phyloP scores from a whole-genome alignment of 805 yeast genomes.

The Starmerella sp. region DNA sequence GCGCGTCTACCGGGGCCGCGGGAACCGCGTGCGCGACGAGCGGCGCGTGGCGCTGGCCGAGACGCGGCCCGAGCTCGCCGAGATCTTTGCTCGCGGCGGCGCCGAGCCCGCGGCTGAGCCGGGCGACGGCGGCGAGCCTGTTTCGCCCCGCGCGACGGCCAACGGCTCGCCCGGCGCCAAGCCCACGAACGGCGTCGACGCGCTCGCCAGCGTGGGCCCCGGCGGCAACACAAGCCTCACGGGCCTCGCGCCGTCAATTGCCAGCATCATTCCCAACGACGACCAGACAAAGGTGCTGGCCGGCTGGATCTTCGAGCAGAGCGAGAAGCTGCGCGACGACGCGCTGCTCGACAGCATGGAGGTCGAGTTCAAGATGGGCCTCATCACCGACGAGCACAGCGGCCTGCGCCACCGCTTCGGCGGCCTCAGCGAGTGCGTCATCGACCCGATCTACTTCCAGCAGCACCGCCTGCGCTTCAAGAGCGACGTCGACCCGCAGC shows the following conservation, averaged over 20 bases:
- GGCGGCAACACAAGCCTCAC: slow-evolving; percentile 24
- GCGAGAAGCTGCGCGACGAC: slow-evolving; percentile 31
- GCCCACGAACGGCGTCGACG: not conserved
- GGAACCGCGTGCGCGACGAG: slow-evolving; percentile 14
- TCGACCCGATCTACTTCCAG: slow-evolving; percentile 24
- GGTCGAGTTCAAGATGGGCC: slow-evolving; percentile 35
- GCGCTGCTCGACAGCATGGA: slow-evolving; percentile 31
- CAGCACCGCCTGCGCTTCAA: slow-evolving; percentile 23
- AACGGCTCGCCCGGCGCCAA: no score
- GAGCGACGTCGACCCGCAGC: slow-evolving; percentile 22
- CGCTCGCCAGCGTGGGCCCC: slow-evolving; percentile 16
- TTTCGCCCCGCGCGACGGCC: no score
- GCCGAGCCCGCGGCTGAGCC: slow-evolving; percentile 2
- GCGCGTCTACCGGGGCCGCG: slow-evolving; percentile 48
- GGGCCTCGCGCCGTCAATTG: slow-evolving; percentile 31
- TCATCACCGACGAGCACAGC: slow-evolving; percentile 23
- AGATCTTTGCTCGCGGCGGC: not conserved
- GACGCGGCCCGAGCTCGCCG: slow-evolving; percentile 16
- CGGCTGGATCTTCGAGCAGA: slow-evolving; percentile 80
- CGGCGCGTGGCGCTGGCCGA: slow-evolving; percentile 7
- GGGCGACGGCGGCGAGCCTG: not conserved
- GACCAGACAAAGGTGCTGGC: slow-evolving; percentile 72
- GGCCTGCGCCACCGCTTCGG: slow-evolving; percentile 27
- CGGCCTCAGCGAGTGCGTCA: slow-evolving; percentile 27
- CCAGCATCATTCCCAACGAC: slow-evolving; percentile 53